phyloP scores from a whole-genome alignment of 352 stramenopile species.

The Pythium scleroteichum region DNA sequence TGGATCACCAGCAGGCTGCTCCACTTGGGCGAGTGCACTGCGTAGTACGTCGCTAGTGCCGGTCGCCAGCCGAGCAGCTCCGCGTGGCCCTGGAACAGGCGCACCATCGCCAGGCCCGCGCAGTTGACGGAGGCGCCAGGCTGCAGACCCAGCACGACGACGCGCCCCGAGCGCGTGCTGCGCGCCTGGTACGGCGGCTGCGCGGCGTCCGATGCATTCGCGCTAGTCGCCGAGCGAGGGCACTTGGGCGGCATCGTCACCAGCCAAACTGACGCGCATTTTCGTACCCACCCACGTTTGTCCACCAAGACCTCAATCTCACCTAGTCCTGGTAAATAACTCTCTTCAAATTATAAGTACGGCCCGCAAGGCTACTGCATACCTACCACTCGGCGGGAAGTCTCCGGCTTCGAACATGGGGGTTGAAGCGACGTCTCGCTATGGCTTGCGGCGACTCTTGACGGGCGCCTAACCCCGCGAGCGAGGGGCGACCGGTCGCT shows the following conservation, averaged over 20 bases:
- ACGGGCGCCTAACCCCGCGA: too few relatives aligned
- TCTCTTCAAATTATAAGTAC: too few relatives aligned
- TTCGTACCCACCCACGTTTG: neutral
- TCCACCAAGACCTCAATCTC: neutral
- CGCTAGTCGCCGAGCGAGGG: slow-evolving; percentile 16
- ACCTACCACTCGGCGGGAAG: too few relatives aligned
- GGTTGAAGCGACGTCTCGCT: too few relatives aligned
- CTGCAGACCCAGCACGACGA: slow-evolving; percentile 70
- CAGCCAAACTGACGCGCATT: slow-evolving; percentile 6
- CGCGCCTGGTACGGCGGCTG: slow-evolving; percentile 36
- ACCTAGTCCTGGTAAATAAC: neutral
- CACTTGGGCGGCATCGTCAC: slow-evolving; percentile 26
- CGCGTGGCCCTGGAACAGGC: slow-evolving; percentile 78
- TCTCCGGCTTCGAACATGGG: too few relatives aligned
- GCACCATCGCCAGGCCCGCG: slow-evolving; percentile 74
- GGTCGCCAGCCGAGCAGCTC: slow-evolving; percentile 71
- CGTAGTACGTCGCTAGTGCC: slow-evolving; percentile 73
- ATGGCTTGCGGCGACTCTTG: too few relatives aligned
- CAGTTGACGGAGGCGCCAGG: slow-evolving; percentile 50
- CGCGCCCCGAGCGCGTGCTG: slow-evolving; percentile 56
- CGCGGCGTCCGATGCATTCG: neutral
- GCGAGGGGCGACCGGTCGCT: too few relatives aligned
- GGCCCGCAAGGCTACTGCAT: too few relatives aligned
- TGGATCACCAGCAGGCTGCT: slow-evolving; percentile 69
- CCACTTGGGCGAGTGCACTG: slow-evolving; percentile 84